Base-by-base conservation (phyloP, 1,284 basidiomycete species). In the Tilletiaria anomala region DNA sequence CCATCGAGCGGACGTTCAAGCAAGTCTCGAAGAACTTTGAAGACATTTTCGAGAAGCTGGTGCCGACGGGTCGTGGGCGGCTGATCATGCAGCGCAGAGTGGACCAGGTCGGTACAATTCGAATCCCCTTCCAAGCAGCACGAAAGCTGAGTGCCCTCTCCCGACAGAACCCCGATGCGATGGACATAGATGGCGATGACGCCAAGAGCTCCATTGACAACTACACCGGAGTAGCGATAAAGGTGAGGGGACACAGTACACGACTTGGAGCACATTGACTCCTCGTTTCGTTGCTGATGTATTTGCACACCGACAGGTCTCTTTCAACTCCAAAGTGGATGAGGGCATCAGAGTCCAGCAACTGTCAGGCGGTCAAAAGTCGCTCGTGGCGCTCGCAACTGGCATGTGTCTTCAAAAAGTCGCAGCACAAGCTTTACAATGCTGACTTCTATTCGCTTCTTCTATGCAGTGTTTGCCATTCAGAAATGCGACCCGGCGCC, bases 401-500 rank as follows among this genome's bases (percentile, higher is more conserved):
- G 84, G 83, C 84, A 49, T 31, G 70, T 48, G 1, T 24, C 20
- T 21, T 32, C 36, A 5, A 15, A 29, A 18, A 26, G 16, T 8
- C 22, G 5, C 12, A 15, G 15, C 26, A 4, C 5, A 11, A 26
- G 2, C 19, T 6, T 5, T 11, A 6, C 10, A 3, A 15, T 2
- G 21, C 32, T 40, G 14, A 22, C 21, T n/a, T 4, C 6, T 22
- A 15, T 5, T 14, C 39, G 15, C 17, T 16, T 18, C n/a, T 20
- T 11, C 2, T 14, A 19, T 16, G 18, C 54, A 82, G 89, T 99
- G 15, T 97, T 97, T 63, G 88, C 91, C 6, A 97, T 97, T 56
- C 93, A 99, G 68, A 94, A 93, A 69, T 96, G 89, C 68, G 93
- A 99, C 63, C 93, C 93, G 1, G 93, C 93, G 0, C 93, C 93